Percentiles rank a stretch among this genome's conserved stretches.
Evolutionary conservation across 768 basidiomycete species (phyloP).

Genomic region (Hygrocybe punicea): DNA sequence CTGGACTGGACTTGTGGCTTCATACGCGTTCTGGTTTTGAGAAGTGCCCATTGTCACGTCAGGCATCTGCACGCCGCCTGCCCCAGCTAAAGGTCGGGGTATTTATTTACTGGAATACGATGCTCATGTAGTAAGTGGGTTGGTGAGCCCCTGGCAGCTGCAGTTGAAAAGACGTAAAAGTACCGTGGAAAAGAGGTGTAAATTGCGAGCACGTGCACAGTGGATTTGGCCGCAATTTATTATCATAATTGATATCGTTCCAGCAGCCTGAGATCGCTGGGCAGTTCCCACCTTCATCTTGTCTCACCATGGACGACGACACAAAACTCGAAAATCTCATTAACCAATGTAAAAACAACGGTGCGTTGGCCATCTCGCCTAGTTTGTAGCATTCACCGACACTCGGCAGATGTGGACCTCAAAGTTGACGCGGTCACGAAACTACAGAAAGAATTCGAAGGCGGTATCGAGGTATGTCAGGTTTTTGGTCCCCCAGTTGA

Average conservation of each 20-base stretch:
- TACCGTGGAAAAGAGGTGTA: no score
- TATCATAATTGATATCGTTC: not conserved
- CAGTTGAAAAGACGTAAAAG: no score
- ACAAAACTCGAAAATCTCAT: constrained; percentile 56
- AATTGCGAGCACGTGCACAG: no score
- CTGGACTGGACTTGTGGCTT: not conserved
- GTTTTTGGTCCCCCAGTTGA: constrained; percentile 5
- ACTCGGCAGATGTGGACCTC: constrained; percentile 63
- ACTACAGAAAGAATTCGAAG: constrained; percentile 71
- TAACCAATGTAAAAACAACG: constrained; percentile 62
- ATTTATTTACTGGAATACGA: no score
- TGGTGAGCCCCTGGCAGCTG: no score
- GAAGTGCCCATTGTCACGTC: not conserved
- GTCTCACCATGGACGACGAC: constrained; percentile 49
- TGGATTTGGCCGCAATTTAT: no score
- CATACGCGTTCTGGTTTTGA: not conserved
- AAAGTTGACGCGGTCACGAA: constrained; percentile 79
- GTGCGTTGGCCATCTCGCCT: constrained; percentile 33
- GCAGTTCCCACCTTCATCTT: constrained; percentile 1
- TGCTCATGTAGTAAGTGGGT: no score
- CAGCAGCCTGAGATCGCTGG: not conserved
- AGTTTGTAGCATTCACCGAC: constrained; percentile 11
- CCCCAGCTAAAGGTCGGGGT: not conserved
- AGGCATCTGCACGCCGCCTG: no score
- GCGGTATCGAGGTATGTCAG: constrained; percentile 57